Evolutionary conservation across 1,284 basidiomycete species (phyloP).

Genomic region (Cutaneotrichosporon spelunceum): DNA sequence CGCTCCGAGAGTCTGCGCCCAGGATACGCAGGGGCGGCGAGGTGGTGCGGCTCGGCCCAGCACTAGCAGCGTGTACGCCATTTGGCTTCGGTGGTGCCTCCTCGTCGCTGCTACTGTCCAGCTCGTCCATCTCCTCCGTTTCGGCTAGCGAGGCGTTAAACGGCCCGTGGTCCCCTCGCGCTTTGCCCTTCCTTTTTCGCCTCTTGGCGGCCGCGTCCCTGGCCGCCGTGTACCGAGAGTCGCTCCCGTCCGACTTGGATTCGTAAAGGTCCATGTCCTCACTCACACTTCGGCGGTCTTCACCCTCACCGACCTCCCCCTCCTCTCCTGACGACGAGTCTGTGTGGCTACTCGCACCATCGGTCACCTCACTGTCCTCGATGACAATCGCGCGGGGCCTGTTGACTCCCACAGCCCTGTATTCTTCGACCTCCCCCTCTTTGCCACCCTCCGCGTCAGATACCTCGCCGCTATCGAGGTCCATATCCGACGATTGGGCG

Average conservation of each 20-base stretch:
- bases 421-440: background rate
- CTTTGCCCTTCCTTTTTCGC: background rate
- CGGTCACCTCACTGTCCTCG: slow-evolving; percentile 7
- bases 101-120: background rate
- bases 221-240: slow-evolving; percentile 8
- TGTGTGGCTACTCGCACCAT: slow-evolving; percentile 2
- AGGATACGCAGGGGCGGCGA: background rate
- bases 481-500: background rate
- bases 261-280: slow-evolving; percentile 11
- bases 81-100: background rate
- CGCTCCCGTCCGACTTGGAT: background rate
- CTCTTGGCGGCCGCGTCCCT: background rate
- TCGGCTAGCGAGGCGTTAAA: background rate
- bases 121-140: background rate
- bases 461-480: background rate
- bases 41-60: slow-evolving; percentile 4
- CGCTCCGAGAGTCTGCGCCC: background rate
- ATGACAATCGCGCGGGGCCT: slow-evolving; percentile 14
- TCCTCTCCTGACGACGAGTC: background rate
- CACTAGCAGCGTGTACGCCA: background rate
- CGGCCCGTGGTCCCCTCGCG: background rate
- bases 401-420: background rate
- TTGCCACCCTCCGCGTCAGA: background rate
- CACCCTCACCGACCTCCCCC: background rate
- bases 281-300: slow-evolving; percentile 6